Evolutionary conservation across 257 asterid genomes (phyloP), one percentile per base, ranked within the genome.

Genomic region (Ocimum tenuiflorum): DNA sequence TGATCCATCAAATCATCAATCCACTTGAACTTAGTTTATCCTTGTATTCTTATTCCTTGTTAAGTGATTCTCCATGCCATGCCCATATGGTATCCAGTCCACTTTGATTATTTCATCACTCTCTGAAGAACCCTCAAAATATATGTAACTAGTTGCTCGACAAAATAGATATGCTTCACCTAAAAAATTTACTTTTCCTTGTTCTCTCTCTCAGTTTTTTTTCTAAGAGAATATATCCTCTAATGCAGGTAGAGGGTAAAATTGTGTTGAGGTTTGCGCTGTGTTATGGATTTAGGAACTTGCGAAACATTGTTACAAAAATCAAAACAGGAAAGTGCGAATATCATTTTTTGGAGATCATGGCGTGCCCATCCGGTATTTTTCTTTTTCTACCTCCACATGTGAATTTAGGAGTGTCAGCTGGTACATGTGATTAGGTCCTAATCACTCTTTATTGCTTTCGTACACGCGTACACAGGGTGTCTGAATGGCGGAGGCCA

Each of bases 311-410:
- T 65, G 97, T 90, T 65, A 85, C 86, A 50, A 94, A 90, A 81
- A 82, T 92, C 51, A 92, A 88, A 88, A 80, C 74, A 39, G 95
- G 92, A 46, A 94, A 88, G 80, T 85, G 95, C 53, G 97, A 94
- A 49, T 94, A 94, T 68, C 88, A 94, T 41, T 94, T 79, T 70
- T 49, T 94, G 83, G 99, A 94, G 88, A 88, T 94, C 61, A 94
- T 94, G 99, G 99, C 99, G 11, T 94, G 99, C 73, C 99, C 99
- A 65, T 94, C 99, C 63, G 97, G 99, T 91, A 69, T n/a, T 39
- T 43, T 18, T 61, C n/a, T n/a, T 52, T 29, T 54, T 49, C 35
- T 55, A 8, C 38, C 8, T 51, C 38, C 58, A 8, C 42, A 46
- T 24, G 22, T 47, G 7, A 22, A 45, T 36, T 60, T 58, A 39